A percentile compares a stretch with the other conserved stretches of the same genome.
These are phyloP conservation scores for Trametes maxima DNA, from an alignment of 768 basidiomycete genomes.

Conservation along the genomic window DNA sequence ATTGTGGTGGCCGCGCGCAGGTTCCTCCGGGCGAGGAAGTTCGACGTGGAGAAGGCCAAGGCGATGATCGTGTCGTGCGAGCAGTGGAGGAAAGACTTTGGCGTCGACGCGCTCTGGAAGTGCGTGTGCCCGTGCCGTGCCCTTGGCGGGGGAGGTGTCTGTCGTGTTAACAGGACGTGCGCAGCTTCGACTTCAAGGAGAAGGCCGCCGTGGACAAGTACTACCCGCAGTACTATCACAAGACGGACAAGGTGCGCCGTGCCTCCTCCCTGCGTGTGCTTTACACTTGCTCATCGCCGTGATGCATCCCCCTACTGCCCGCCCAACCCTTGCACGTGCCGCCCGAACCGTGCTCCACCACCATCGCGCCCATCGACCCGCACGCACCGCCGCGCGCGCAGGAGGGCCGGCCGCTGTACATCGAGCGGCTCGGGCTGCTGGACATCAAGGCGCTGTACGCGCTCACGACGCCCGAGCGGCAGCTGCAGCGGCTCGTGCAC, in stretches of 20 bases:
- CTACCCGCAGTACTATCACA: conserved; percentile 97
- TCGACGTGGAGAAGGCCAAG: conserved; percentile 82
- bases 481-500: conserved; percentile 82
- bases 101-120: conserved; percentile 74
- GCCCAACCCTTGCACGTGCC: neutral
- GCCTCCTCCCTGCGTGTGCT: neutral
- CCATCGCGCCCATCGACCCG: neutral
- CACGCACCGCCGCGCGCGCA: conserved; percentile 33
- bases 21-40: conserved; percentile 92
- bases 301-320: neutral
- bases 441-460: conserved; percentile 83
- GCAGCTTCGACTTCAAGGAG: conserved; percentile 87
- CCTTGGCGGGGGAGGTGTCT: neutral
- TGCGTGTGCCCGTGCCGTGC: conserved; percentile 36
- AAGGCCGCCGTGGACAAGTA: conserved; percentile 83
- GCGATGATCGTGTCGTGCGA: conserved; percentile 81
- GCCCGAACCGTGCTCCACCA: neutral
- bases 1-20: conserved; percentile 31
- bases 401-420: conserved; percentile 96
- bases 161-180: conserved; percentile 3
- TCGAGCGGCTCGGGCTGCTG: conserved; percentile 89
- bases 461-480: conserved; percentile 84
- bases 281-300: neutral
- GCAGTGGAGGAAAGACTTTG: conserved; percentile 88
- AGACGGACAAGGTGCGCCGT: conserved; percentile 80